Evolutionary conservation across 2,329 filamentous ascomycete genomes (phyloP), one percentile per base, ranked within the genome.

Genomic region (Nectriaceae sp.): DNA sequence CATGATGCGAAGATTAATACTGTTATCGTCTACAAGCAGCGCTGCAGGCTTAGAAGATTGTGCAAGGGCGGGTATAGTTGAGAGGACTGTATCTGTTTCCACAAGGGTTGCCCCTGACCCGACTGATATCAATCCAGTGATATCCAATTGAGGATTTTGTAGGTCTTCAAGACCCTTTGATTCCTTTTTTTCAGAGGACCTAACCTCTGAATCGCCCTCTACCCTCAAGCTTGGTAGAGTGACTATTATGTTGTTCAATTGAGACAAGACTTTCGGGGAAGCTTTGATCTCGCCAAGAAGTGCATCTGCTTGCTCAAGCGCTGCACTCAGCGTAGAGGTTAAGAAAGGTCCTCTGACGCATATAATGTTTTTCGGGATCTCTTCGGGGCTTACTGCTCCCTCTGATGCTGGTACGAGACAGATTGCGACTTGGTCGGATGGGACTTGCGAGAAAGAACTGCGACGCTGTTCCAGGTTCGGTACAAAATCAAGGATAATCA

Each of bases 11-110:
- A 77, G 66, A 19, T 78, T 78, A 46, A 78, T 72, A 3, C 69
- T 46, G 39, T 78, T 78, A 50, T 77, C 75, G 50, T 78, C 75
- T 0, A 77, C 75, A 1, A 78, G 59, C 0, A 78, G 64, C 0
- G 62, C 61, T 15, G 47, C 46, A 3, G 65, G 65, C 0, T 46
- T 55, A 4, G 50, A n/a, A 5, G 46, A 18, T 4, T 11, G 21
- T 13, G 40, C 29, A 1, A 43, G 21, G 2, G 26, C 8, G 11
- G 31, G n/a, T 5, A 29, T 8, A 21, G 24, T 44, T 11, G 40
- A 22, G 21, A 8, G 3, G 26, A 36, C 1, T 36, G 20, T 2
- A 20, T 21, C 41, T 10, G 42, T 11, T 41, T 38, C 1, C 8
- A 40, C 3, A 5, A 19, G 21, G 15, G 40, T 16, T 11, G 24